Evolutionary conservation across 768 basidiomycete genomes (phyloP).

Genomic region (Cantharellus anzutake): DNA sequence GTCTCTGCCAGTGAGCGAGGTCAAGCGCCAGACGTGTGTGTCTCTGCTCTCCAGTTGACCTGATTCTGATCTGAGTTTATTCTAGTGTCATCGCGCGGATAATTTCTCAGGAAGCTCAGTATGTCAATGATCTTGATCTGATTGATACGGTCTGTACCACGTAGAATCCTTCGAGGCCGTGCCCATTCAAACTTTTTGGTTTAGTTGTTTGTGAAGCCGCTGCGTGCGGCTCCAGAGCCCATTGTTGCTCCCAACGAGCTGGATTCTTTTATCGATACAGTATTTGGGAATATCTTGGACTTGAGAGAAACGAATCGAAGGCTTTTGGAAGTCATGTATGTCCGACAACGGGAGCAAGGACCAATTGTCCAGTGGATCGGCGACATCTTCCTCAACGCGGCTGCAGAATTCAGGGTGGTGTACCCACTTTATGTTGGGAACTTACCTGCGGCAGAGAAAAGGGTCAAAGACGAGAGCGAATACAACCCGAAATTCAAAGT

Average conservation of each 20-base stretch:
- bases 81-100: slow-evolving; percentile 64
- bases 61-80: neutral
- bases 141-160: slow-evolving; percentile 12
- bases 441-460: slow-evolving; percentile 68
- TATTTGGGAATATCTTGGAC: slow-evolving; percentile 24
- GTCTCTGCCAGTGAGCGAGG: slow-evolving; percentile 54
- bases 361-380: slow-evolving; percentile 23
- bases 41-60: neutral
- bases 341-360: slow-evolving; percentile 22
- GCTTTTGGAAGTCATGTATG: slow-evolving; percentile 22
- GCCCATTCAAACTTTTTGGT: neutral
- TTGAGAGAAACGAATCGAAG: slow-evolving; percentile 18
- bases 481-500: slow-evolving; percentile 60
- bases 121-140: slow-evolving; percentile 68
- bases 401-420: slow-evolving; percentile 26
- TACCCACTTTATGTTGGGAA: slow-evolving; percentile 41
- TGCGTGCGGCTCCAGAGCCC: slow-evolving; percentile 19
- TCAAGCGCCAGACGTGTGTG: slow-evolving; percentile 55
- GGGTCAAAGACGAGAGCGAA: slow-evolving; percentile 73
- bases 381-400: slow-evolving; percentile 35
- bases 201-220: slow-evolving; percentile 20
- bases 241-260: slow-evolving; percentile 20
- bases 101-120: slow-evolving; percentile 77
- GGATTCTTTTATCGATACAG: slow-evolving; percentile 22
- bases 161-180: slow-evolving; percentile 10